Evolutionary conservation across 2,329 filamentous ascomycete species (phyloP), one percentile per base, ranked within the genome.

Genomic region (Talaromyces sp.): DNA sequence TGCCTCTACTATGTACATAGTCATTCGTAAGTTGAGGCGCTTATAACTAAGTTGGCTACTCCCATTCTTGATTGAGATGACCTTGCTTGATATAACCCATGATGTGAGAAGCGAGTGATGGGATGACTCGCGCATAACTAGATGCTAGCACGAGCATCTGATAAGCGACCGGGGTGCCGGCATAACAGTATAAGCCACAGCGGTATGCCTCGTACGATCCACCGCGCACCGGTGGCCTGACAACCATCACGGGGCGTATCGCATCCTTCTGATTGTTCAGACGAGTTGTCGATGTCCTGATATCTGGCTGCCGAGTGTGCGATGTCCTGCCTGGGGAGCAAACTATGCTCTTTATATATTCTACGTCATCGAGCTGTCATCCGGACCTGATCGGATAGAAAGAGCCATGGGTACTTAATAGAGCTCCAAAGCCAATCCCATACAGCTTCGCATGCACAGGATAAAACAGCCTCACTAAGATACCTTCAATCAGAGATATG

Each of bases 361-460:
- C n/a, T 62, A 65, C 64, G 64, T 65, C 64, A 65, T 65, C 22
- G 13, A 8, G 11, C 16, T 62, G 64, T 65, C 64, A 65, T 41
- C 50, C 39, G 13, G 37, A 27, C 13, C 27, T 14, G 2, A 3
- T 22, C 35, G 35, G 33, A 57, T 57, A 37, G 56, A 41, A 58
- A 22, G 11, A 27, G 7, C 35, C 22, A 33, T 59, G 39, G 37
- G n/a, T 59, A 45, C 37, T 27, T 59, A 7, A 4, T 2, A 9
- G 27, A 19, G 16, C 37, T 45, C 3, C 10, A 58, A 41, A 43
- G 54, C 9, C 50, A 10, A 22, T 54, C 19, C 8, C 27, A 16
- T 1, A 9, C 48, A 33, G 27, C 16, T n/a, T 16, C 43, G 27
- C 27, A 4, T 27, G 6, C 27, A 31, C 27, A 31, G 5, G 27